A percentile compares a stretch with the other conserved stretches of the same genome.
These are phyloP conservation scores for Brassica hybrid DNA, from an alignment of 441 rosid species.

Conservation along the genomic window DNA sequence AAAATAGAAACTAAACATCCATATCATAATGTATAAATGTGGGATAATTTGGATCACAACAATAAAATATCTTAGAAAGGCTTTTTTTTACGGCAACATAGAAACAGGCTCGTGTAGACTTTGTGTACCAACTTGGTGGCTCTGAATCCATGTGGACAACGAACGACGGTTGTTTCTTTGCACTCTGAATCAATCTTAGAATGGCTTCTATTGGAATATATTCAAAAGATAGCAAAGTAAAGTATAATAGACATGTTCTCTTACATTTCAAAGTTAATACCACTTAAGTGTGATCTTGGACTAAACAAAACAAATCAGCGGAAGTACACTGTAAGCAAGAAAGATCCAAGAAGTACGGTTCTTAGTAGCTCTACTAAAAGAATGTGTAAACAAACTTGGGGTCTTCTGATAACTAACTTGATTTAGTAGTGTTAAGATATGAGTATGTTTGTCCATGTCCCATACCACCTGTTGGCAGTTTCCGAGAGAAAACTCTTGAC, in stretches of 20 bases:
- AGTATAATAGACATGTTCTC: constrained; percentile 27
- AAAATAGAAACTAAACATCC: constrained; percentile 25
- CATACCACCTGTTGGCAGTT: constrained; percentile 23
- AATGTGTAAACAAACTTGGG: constrained; percentile 25
- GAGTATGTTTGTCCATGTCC: constrained; percentile 38
- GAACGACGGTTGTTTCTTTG: too few species aligned
- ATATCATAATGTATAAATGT: constrained; percentile 17
- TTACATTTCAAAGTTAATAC: constrained; percentile 14
- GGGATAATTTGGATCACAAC: constrained; percentile 21
- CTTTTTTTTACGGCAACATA: too few species aligned
- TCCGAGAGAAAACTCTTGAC: constrained; percentile 39
- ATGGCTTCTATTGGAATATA: constrained; percentile 27
- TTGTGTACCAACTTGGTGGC: too few species aligned
- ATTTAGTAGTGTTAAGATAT: constrained; percentile 20
- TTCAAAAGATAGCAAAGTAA: not conserved
- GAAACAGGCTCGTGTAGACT: too few species aligned
- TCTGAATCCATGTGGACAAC: too few species aligned
- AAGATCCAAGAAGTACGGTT: constrained; percentile 18
- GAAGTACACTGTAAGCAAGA: constrained; percentile 26
- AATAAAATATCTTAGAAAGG: constrained; percentile 15
- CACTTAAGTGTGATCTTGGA: not conserved
- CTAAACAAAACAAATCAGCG: not conserved
- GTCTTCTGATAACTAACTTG: constrained; percentile 35
- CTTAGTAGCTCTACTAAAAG: constrained; percentile 20
- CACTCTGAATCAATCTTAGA: too few species aligned